Base-by-base conservation (phyloP, 2,329 filamentous ascomycete genomes). In the Colletotrichum sidae region DNA sequence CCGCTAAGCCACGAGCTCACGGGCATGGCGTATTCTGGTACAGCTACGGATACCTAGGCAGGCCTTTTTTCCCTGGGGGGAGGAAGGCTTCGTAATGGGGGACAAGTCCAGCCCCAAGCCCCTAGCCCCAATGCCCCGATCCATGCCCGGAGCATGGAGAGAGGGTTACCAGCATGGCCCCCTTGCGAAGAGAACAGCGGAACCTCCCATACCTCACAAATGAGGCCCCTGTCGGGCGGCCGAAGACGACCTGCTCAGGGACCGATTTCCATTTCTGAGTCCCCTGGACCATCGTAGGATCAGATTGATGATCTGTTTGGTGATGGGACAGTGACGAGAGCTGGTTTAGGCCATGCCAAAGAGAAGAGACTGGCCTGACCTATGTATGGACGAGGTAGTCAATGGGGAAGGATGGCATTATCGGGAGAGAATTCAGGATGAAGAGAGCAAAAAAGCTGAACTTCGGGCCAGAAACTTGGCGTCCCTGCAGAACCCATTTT, bases 401-500 rank as follows among this genome's bases (percentile, higher is more conserved):
- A 55, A 13, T 41, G 35, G 35, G 51, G 35, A 12, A 42, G 38
- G 38, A 49, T 49, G 46, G 35, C 12, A 49, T 49, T n/a, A 33
- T 35, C 49, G 34, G 51, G 38, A 53, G 33, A 42, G 12, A 46
- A 50, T 17, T 41, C 37, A 44, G 13, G 33, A 37, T 11, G n/a
- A 52, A 25, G 50, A 59, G 49, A 35, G 57, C 51, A 39, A 60
- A 25, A 9, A 12, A 41, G 17, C 50, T 25, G 38, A 52, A 38
- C 38, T 38, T 52, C 49, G 15, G 49, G 37, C 12, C 37, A 45
- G 17, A 15, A 39, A 17, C 57, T 65, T 61, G 62, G 52, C 51
- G 62, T 57, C 52, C 58, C 62, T 54, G 55, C 55, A 60, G 60
- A 54, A 41, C 44, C 47, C 25, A 25, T 25, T 63, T 46, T 44